Percentiles rank a stretch among this genome's conserved stretches.
phyloP scores from a whole-genome alignment of 1,284 basidiomycete genomes.

The Cutaneotrichosporon sp. region DNA sequence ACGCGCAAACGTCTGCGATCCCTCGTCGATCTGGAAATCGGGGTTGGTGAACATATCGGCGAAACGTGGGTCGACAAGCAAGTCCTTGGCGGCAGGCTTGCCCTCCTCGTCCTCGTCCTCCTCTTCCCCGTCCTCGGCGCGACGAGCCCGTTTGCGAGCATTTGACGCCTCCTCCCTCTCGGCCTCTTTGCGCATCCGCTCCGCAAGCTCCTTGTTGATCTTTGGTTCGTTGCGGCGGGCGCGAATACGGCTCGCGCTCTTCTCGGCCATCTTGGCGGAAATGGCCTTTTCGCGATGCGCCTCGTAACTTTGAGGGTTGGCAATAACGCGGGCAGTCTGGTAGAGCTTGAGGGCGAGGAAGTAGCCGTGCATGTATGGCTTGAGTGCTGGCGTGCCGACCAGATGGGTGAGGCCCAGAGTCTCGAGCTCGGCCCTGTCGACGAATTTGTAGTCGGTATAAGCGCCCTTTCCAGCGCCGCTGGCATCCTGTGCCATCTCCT shows the following conservation, averaged over 20 bases:
- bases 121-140: constrained; percentile 41
- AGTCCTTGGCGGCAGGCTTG: constrained; percentile 38
- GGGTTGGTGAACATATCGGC: constrained; percentile 86
- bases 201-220: constrained; percentile 90
- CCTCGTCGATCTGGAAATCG: constrained; percentile 91
- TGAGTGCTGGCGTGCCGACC: constrained; percentile 88
- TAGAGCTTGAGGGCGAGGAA: constrained; percentile 94
- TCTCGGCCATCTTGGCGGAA: constrained; percentile 84
- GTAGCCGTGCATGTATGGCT: constrained; percentile 99
- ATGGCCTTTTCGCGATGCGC: constrained; percentile 89
- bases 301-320: constrained; percentile 92
- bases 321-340: constrained; percentile 90
- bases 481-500: constrained; percentile 86
- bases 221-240: constrained; percentile 67
- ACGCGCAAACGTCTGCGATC: constrained; percentile 78
- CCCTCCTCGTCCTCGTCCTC: constrained; percentile 49
- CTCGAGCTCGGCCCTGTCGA: constrained; percentile 82
- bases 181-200: constrained; percentile 73
- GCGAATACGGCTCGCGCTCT: constrained; percentile 89
- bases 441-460: constrained; percentile 98
- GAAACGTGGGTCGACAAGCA: constrained; percentile 88
- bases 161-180: constrained; percentile 66
- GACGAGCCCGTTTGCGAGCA: constrained; percentile 60
- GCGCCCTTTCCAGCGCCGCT: constrained; percentile 54
- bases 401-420: constrained; percentile 89